phyloP scores from a whole-genome alignment of 768 basidiomycete genomes.

The Rhodotorula sphaerocarpa region DNA sequence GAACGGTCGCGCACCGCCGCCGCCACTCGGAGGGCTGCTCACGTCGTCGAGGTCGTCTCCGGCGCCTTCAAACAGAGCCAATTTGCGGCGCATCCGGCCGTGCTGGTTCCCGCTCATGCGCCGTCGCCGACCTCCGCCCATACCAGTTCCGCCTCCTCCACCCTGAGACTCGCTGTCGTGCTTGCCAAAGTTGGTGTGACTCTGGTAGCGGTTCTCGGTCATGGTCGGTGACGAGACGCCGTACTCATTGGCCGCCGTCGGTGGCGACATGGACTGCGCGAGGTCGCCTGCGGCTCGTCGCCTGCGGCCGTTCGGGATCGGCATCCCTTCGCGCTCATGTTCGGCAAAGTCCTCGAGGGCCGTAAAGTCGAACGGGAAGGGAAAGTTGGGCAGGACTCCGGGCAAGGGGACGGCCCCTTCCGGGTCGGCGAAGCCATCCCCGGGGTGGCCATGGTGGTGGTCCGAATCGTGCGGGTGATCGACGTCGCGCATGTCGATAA shows the following conservation, averaged over 20 bases:
- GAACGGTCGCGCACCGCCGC: slow-evolving; percentile 39
- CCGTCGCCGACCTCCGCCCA: slow-evolving; percentile 50
- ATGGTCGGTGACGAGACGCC: slow-evolving; percentile 14
- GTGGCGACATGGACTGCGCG: neutral
- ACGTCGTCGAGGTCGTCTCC: slow-evolving; percentile 41
- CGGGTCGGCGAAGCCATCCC: neutral
- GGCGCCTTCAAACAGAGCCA: slow-evolving; percentile 75
- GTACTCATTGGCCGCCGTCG: slow-evolving; percentile 9
- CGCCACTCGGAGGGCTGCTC: neutral
- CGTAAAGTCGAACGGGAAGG: slow-evolving; percentile 61
- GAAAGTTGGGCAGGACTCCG: slow-evolving; percentile 43
- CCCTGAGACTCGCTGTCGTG: no score
- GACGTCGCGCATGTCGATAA: slow-evolving; percentile 18
- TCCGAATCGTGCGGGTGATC: neutral
- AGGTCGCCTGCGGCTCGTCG: neutral
- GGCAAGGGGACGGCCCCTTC: slow-evolving; percentile 26
- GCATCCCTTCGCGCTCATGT: slow-evolving; percentile 62
- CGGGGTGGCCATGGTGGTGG: slow-evolving; percentile 6
- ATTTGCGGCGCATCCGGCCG: slow-evolving; percentile 56
- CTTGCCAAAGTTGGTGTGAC: no score
- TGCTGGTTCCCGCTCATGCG: slow-evolving; percentile 69
- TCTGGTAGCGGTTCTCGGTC: slow-evolving; percentile 2
- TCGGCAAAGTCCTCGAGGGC: slow-evolving; percentile 69
- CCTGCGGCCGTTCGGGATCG: slow-evolving; percentile 40
- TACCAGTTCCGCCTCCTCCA: slow-evolving; percentile 41